Evolutionary conservation across 805 yeast genomes (phyloP).

Genomic region (Priceomyces melissophilus): DNA sequence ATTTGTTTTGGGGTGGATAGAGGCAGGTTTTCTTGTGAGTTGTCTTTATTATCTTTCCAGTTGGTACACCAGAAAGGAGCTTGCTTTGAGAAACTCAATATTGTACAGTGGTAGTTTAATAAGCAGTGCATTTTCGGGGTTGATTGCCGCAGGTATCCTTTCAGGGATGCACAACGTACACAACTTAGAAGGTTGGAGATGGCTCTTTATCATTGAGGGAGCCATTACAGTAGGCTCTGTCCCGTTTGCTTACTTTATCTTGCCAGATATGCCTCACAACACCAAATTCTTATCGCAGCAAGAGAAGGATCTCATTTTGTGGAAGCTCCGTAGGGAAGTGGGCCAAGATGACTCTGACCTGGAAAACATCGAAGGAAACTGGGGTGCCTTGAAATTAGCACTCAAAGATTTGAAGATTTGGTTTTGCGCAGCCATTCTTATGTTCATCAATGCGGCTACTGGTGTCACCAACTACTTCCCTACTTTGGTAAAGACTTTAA

Average conservation of each 20-base stretch:
- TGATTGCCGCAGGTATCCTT: conserved; percentile 53
- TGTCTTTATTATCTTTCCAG: conserved; percentile 49
- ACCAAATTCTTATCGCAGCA: conserved; percentile 44
- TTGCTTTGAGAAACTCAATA: conserved; percentile 48
- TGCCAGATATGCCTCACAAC: conserved; percentile 53
- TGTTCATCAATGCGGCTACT: conserved; percentile 53
- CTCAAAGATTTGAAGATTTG: conserved; percentile 43
- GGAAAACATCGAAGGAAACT: conserved; percentile 32
- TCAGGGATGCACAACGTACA: conserved; percentile 36
- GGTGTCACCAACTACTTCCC: conserved; percentile 64
- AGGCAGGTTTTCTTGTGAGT: conserved; percentile 47
- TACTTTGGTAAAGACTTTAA: conserved; percentile 53
- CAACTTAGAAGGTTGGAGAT: conserved; percentile 52
- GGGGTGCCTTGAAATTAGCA: conserved; percentile 34
- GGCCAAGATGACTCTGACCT: conserved; percentile 39
- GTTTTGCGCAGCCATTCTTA: conserved; percentile 40
- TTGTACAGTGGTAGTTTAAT: conserved; percentile 49
- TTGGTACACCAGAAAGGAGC: conserved; percentile 52
- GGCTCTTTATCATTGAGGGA: conserved; percentile 57
- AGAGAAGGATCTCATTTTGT: conserved; percentile 42
- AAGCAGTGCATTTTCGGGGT: conserved; percentile 55
- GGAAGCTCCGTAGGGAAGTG: conserved; percentile 38
- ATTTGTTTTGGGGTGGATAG: conserved; percentile 45
- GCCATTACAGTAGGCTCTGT: conserved; percentile 46
- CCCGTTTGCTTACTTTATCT: conserved; percentile 42